Evolutionary conservation across 1,284 basidiomycete species (phyloP), one percentile per base, ranked within the genome.

Genomic region (Apiotrichum siamense): DNA sequence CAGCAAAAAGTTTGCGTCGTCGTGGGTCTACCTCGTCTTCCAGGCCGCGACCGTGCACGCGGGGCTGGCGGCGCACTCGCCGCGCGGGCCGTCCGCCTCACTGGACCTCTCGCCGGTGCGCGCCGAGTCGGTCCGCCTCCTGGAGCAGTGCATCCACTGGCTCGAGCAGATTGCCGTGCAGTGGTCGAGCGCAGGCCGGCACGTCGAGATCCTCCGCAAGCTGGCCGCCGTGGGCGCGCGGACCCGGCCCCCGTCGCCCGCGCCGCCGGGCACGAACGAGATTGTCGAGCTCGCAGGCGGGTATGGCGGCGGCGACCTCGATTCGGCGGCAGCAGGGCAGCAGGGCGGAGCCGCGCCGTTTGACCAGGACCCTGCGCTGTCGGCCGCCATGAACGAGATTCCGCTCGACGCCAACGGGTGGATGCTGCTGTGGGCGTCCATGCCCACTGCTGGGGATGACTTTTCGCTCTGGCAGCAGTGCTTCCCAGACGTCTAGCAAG

Each of bases 81-180:
- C 48, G 4, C 33, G 20, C 13, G 18, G 27, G 4, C 21, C 11
- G 21, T 18, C 45, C 3, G 27, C 43, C 15, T 18, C 23, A 1
- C 15, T 7, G 11, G 38, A 27, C 2, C 27, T 44, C 13, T 35
- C 46, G 4, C 45, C 40, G 2, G n/a, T 31, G 21, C 43, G 52
- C 12, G 32, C 49, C 1, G 55, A 57, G 39, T 36, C 27, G 4
- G 20, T 27, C 24, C 45, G 52, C 3, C 41, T 49, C 9, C 55
- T 57, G n/a, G 52, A 57, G 23, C 49, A 57, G 55, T 57, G 55
- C 20, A 54, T 57, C 25, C 31, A 40, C 35, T 57, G 55, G 55
- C 52, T 57, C 9, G 52, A 54, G 39, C 38, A 46, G 31, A 54
- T 57, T n/a, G 36, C 38, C n/a, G 32, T 40, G 29, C 55, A 57